phyloP scores from a whole-genome alignment of 306 rosid genomes.

The Lupinus albus region DNA sequence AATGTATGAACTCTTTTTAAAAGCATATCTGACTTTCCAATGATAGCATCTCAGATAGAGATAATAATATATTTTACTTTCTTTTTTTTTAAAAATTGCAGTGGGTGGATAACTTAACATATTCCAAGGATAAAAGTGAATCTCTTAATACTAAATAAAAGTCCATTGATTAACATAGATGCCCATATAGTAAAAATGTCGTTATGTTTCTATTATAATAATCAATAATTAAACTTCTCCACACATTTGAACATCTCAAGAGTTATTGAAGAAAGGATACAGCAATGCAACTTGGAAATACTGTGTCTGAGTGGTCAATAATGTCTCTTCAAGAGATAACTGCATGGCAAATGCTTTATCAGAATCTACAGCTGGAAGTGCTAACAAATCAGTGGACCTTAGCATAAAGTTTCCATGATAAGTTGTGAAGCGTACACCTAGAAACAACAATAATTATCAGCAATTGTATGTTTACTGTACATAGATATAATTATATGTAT shows the following conservation, averaged over 20 bases:
- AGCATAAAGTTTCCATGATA: slow-evolving; percentile 98
- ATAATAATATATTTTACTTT: background rate
- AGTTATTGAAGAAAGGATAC: slow-evolving; percentile 69
- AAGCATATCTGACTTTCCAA: slow-evolving; percentile 15
- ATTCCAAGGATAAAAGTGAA: slow-evolving; percentile 6
- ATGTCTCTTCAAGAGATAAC: slow-evolving; percentile 87
- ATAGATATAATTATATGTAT: background rate
- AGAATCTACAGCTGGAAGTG: slow-evolving; percentile 99
- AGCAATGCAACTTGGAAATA: slow-evolving; percentile 97
- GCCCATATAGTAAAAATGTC: background rate
- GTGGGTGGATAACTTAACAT: background rate
- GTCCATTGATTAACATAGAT: background rate
- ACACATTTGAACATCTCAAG: slow-evolving; percentile 28
- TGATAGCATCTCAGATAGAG: slow-evolving; percentile 24
- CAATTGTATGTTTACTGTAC: background rate
- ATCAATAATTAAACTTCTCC: slow-evolving; percentile 14
- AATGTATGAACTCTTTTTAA: slow-evolving; percentile 11
- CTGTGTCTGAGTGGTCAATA: slow-evolving; percentile 86
- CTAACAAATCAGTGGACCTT: slow-evolving; percentile 90
- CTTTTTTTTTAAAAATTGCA: too few species aligned
- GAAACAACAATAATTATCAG: slow-evolving; percentile 46
- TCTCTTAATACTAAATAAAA: background rate
- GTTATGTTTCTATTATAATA: slow-evolving; percentile 5
- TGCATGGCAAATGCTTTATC: slow-evolving; percentile 99
- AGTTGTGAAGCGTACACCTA: slow-evolving; percentile 91